Percentiles rank a stretch among this genome's conserved stretches.
phyloP scores from a whole-genome alignment of 768 basidiomycete species.

The Fistulinella prunicolor region DNA sequence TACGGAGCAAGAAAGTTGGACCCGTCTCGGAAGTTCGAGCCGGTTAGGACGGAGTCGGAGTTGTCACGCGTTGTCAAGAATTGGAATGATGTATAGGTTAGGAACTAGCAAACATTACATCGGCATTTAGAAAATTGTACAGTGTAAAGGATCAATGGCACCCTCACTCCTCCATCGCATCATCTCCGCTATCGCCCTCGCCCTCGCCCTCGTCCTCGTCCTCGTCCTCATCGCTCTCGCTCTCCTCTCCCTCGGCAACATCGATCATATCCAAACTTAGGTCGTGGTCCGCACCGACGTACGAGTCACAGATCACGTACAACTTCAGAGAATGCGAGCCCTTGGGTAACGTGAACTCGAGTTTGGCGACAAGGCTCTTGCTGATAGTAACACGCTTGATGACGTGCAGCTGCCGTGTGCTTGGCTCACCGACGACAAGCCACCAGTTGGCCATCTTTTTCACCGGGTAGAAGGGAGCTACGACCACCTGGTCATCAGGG shows the following conservation, averaged over 20 bases:
- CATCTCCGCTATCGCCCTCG: conserved; percentile 63
- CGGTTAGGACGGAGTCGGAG: no score
- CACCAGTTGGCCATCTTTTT: conserved; percentile 97
- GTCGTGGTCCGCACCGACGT: conserved; percentile 90
- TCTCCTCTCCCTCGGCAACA: conserved; percentile 88
- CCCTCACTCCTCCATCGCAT: conserved; percentile 51
- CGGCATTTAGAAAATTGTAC: not conserved
- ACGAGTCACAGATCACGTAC: conserved; percentile 91
- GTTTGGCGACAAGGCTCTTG: conserved; percentile 70
- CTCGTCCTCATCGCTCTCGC: conserved; percentile 65
- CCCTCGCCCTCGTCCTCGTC: conserved; percentile 73
- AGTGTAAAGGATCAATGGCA: no score
- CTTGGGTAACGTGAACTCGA: conserved; percentile 86
- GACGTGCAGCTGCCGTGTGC: conserved; percentile 76
- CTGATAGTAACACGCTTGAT: conserved; percentile 83
- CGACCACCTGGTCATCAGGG: conserved; percentile 71
- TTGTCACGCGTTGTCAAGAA: no score
- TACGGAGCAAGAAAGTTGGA: no score
- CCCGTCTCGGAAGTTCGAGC: no score
- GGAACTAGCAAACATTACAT: not conserved
- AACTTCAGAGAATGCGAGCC: conserved; percentile 81
- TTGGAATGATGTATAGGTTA: no score
- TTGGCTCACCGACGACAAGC: conserved; percentile 89
- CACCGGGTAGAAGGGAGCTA: conserved; percentile 91
- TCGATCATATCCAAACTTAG: conserved; percentile 78